These are phyloP conservation scores for Trichophyton mentagrophytes DNA, from an alignment of 2,329 filamentous ascomycete species.

Conservation along the genomic window DNA sequence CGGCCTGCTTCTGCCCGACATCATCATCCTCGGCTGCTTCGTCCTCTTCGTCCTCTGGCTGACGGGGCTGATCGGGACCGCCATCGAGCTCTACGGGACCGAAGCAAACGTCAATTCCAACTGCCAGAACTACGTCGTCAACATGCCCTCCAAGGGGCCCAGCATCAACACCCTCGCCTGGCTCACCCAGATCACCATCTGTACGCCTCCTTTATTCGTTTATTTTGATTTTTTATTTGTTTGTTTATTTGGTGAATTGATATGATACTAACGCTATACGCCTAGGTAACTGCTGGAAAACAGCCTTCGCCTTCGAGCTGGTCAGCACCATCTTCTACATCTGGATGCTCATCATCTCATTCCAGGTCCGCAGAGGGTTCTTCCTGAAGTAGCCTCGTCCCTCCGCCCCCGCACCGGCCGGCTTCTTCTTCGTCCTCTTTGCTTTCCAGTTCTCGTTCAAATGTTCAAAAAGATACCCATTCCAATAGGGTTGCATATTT, in stretches of 20 bases:
- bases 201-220: conserved; percentile 25
- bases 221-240: background rate
- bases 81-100: conserved; percentile 48
- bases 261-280: conserved; percentile 11
- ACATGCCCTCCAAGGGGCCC: conserved; percentile 35
- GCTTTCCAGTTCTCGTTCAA: background rate
- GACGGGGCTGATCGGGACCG: conserved; percentile 50
- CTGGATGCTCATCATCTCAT: conserved; percentile 54
- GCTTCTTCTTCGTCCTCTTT: background rate
- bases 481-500: conserved; percentile 49
- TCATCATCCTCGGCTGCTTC: conserved; percentile 48
- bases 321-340: conserved; percentile 50
- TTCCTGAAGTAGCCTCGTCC: background rate
- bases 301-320: conserved; percentile 51
- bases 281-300: conserved; percentile 48
- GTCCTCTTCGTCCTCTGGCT: conserved; percentile 51
- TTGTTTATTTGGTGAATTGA: background rate
- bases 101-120: conserved; percentile 45
- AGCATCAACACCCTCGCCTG: conserved; percentile 47
- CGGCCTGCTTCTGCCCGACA: conserved; percentile 44
- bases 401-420: no score
- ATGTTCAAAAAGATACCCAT: conserved; percentile 23
- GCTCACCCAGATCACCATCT: conserved; percentile 51
- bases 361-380: conserved; percentile 36
- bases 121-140: conserved; percentile 45